Base-by-base conservation (phyloP, 257 asterid species). In the Forsythia viridissima region DNA sequence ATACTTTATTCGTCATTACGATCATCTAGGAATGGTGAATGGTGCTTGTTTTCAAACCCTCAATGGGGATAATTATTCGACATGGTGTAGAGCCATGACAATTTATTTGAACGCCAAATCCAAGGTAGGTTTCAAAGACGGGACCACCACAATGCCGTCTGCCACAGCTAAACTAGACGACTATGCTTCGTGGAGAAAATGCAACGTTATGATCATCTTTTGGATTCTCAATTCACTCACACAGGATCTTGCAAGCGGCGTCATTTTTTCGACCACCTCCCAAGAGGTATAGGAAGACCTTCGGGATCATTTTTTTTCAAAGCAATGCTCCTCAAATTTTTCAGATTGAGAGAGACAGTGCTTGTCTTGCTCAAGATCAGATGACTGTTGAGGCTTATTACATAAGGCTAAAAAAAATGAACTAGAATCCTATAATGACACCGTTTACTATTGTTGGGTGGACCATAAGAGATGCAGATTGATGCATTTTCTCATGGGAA, bases 31-130 rank as follows among this genome's bases (percentile, higher is more conserved):
- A 10, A 16, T 34, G 18, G 57, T 79, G 11, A 10, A 16, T 34
- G 18, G 57, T 79, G 11, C 21, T 79, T 40, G 59, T 79, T 24
- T 75, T 21, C 9, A 65, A 72, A 16, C 59, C 71, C 44, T 73
- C 21, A 12, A 34, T 65, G 74, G 24, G 1, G 77, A 63, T 3
- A 73, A 79, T 18, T 72, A 24, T n/a, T 30, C 69, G 6, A 42
- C 69, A 0, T 65, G 69, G 44, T 40, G 48, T 39, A 41, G 63
- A 16, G 20, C 73, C 7, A 63, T 72, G 69, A 15, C 16, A 5
- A 48, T 39, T 16, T 20, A 48, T 16, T 52, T 79, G 16, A 57
- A 6, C 9, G 30, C 8, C 0, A 79, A 79, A 13, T 39, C 43
- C 24, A 72, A 72, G 30, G 0, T 79, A 38, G 72, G 73, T 0